Percentiles rank a stretch among this genome's conserved stretches.
phyloP scores from a whole-genome alignment of 192 early-diverging fungal species.

The Coemansia sp. region DNA sequence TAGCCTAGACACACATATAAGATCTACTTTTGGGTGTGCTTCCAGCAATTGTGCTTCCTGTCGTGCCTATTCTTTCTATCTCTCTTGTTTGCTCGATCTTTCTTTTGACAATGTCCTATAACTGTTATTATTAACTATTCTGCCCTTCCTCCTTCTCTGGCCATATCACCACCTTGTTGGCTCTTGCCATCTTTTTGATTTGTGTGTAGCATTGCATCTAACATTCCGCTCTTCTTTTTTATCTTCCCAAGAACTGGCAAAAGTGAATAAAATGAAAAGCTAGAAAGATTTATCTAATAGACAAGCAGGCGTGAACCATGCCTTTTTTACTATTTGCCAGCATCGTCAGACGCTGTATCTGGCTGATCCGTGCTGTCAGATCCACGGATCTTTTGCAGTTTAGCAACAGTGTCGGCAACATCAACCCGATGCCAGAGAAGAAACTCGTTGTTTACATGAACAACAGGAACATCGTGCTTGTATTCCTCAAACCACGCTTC shows the following conservation, averaged over 20 bases:
- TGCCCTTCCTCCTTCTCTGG: too few species aligned
- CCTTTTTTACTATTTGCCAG: neutral
- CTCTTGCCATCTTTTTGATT: too few species aligned
- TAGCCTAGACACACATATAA: neutral
- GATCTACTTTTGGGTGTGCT: neutral
- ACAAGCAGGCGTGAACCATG: neutral
- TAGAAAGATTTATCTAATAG: neutral
- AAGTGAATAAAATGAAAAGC: neutral
- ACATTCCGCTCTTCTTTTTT: too few species aligned
- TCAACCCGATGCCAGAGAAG: slow-evolving; percentile 50
- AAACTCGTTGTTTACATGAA: slow-evolving; percentile 48
- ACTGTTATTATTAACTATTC: too few species aligned
- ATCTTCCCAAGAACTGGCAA: too few species aligned
- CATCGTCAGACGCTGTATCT: neutral
- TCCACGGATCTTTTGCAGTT: slow-evolving; percentile 25
- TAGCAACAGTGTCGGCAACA: slow-evolving; percentile 32
- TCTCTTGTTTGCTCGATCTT: neutral
- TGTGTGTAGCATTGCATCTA: too few species aligned
- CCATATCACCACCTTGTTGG: too few species aligned
- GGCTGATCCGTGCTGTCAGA: neutral
- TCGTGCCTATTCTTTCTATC: neutral
- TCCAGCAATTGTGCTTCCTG: neutral
- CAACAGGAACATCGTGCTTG: slow-evolving; percentile 52
- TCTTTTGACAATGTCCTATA: neutral
- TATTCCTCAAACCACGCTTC: slow-evolving; percentile 52